Base-by-base conservation (phyloP, 257 asterid genomes). In the Buddleja alternifolia region DNA sequence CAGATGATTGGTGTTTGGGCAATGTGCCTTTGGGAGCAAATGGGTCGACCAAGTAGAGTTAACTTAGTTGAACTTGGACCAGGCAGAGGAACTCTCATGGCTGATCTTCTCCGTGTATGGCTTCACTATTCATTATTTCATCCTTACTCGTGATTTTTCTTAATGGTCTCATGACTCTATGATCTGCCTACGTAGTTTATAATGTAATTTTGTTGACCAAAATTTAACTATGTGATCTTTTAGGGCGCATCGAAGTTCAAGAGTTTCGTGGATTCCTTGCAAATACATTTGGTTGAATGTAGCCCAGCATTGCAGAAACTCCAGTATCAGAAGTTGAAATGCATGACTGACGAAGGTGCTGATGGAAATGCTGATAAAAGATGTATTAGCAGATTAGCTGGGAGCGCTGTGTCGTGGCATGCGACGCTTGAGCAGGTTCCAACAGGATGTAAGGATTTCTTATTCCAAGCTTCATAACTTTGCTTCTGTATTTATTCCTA, bases 21-120 rank as follows among this genome's bases (percentile, higher is more conserved):
- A 41, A 92, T 90, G 93, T 87, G 96, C 82, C 87, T 89, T n/a
- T 93, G 99, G 99, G 93, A 93, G 88, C 97, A 93, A 85, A 90
- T 93, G 99, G 99, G 97, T 39, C 84, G 52, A 71, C 99, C 99
- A 0, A 64, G 78, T 16, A 83, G 74, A 67, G 86, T 93, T 72
- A 89, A 85, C 84, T 79, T 93, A 69, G 94, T 93, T 60, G 99
- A 93, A 84, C 91, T 93, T 29, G 99, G 99, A 79, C 99, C 99
- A 8, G 99, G 99, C 53, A 80, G 99, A 83, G 99, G 99, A 76
- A 93, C 97, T 53, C 96, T 93, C 46, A 65, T 91, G 76, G 97
- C 96, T 11, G 99, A 93, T 85, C 96, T 93, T 83, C 85, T 93
- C 44, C 90, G 96, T 40, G 99, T 93, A 93, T 69, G 79, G 32